phyloP scores from a whole-genome alignment of 2,329 filamentous ascomycete genomes.

The Ceratocystis alfenasii region DNA sequence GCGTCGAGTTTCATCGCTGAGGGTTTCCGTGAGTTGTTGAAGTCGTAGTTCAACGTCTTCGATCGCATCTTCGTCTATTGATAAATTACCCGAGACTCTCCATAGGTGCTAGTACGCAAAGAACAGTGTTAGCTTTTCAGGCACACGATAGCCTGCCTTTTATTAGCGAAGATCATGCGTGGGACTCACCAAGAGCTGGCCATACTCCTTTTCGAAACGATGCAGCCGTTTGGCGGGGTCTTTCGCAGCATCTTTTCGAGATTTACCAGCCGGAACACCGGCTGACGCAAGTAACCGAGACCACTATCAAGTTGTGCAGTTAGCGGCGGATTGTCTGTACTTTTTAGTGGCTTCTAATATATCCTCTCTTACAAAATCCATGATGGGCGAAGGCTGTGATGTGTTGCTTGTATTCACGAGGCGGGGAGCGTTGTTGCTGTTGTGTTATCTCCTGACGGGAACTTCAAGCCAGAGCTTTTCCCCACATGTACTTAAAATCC shows the following conservation, averaged over 20 bases:
- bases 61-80: constrained; percentile 48
- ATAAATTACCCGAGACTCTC: constrained; percentile 49
- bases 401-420: neutral
- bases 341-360: neutral
- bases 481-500: neutral
- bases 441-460: neutral
- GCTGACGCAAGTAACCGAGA: constrained; percentile 54
- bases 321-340: neutral
- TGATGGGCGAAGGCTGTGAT: neutral
- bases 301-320: constrained; percentile 37
- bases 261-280: constrained; percentile 43
- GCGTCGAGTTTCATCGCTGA: constrained; percentile 79
- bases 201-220: constrained; percentile 56
- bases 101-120: constrained; percentile 34
- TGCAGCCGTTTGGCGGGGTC: constrained; percentile 53
- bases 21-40: constrained; percentile 55
- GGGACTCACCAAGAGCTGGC: constrained; percentile 44
- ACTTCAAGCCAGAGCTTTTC: neutral
- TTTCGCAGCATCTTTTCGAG: constrained; percentile 48
- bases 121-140: neutral
- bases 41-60: constrained; percentile 51
- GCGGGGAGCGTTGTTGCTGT: neutral
- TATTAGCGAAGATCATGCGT: neutral
- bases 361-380: constrained; percentile 16
- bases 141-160: neutral